Conservation (phyloP, 495 filamentous ascomycete species). For the Diplogelasinospora grovesii region DNA sequence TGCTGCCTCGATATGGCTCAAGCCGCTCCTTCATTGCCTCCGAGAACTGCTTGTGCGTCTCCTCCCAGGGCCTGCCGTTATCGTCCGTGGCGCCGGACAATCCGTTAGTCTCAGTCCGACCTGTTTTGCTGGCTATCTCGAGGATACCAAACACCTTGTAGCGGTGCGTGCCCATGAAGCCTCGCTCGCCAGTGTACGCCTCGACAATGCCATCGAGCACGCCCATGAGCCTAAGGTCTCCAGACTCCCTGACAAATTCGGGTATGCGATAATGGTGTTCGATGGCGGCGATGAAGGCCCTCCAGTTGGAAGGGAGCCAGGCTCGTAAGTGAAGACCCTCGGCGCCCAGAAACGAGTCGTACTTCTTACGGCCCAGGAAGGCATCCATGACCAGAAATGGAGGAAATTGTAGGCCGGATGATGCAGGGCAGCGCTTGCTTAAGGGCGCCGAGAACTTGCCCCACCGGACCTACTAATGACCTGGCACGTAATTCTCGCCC, state of each 20-base stretch:
- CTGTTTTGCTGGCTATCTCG: constrained; percentile 45
- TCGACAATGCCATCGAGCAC: constrained; percentile 45
- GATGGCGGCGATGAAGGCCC: constrained; percentile 46
- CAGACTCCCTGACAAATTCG: constrained; percentile 40
- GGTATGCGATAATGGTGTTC: constrained; percentile 45
- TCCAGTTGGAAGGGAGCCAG: constrained; percentile 43
- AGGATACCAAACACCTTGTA: constrained; percentile 51
- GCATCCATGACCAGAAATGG: constrained; percentile 48
- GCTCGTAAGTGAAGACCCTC: constrained; percentile 44
- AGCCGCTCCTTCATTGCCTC: constrained; percentile 49
- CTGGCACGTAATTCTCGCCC: constrained; percentile 40
- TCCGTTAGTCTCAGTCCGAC: constrained; percentile 45
- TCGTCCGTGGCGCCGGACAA: constrained; percentile 35
- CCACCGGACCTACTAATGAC: constrained; percentile 38
- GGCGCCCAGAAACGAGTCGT: constrained; percentile 41
- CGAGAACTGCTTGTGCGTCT: constrained; percentile 43
- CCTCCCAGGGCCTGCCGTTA: constrained; percentile 40
- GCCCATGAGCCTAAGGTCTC: constrained; percentile 38
- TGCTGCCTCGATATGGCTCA: constrained; percentile 35
- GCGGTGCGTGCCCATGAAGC: constrained; percentile 48
- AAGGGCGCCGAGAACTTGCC: constrained; percentile 44
- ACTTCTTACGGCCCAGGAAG: constrained; percentile 43
- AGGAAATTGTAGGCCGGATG: constrained; percentile 43
- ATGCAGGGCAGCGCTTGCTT: constrained; percentile 45
- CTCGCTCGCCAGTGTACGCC: constrained; percentile 42